These are phyloP conservation scores for Lachancea sp. DNA, from an alignment of 805 yeast genomes.

Conservation along the genomic window DNA sequence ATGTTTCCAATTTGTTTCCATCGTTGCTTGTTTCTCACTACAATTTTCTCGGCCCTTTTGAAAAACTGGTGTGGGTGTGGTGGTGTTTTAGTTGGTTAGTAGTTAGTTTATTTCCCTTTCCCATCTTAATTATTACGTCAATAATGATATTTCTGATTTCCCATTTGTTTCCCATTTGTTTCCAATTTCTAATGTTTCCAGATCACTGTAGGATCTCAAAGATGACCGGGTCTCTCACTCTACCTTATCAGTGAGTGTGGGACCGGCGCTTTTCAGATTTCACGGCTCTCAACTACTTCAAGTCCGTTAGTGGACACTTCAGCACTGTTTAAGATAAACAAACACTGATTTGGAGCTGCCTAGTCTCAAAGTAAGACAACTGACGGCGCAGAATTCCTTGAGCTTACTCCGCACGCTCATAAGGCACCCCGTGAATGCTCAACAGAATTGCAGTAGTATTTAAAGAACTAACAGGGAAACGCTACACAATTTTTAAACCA, in stretches of 20 bases:
- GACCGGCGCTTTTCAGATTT: background rate
- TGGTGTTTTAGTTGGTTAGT: too few species aligned
- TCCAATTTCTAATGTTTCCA: slow-evolving; percentile 1
- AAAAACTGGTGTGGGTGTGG: too few species aligned
- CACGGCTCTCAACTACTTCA: slow-evolving; percentile 1
- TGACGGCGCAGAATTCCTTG: slow-evolving; percentile 1
- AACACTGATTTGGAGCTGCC: background rate
- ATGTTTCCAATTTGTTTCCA: slow-evolving; percentile 8
- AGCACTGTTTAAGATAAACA: background rate
- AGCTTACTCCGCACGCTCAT: slow-evolving; percentile 5
- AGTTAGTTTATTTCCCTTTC: too few species aligned
- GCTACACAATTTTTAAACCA: background rate
- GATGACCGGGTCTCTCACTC: too few species aligned
- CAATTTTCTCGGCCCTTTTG: background rate
- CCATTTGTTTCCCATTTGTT: slow-evolving; percentile 3
- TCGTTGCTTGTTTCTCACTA: background rate
- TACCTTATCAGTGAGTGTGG: slow-evolving; percentile 1
- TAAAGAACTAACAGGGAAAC: background rate
- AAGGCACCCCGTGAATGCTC: slow-evolving; percentile 1
- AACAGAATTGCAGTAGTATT: background rate
- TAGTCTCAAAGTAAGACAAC: background rate
- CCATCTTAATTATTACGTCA: background rate
- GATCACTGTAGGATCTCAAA: background rate
- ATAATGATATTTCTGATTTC: background rate
- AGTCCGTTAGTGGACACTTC: background rate